A percentile compares a stretch with the other conserved stretches of the same genome.
These are phyloP conservation scores for Saturnispora ahearnii DNA, from an alignment of 805 yeast species.

Conservation along the genomic window DNA sequence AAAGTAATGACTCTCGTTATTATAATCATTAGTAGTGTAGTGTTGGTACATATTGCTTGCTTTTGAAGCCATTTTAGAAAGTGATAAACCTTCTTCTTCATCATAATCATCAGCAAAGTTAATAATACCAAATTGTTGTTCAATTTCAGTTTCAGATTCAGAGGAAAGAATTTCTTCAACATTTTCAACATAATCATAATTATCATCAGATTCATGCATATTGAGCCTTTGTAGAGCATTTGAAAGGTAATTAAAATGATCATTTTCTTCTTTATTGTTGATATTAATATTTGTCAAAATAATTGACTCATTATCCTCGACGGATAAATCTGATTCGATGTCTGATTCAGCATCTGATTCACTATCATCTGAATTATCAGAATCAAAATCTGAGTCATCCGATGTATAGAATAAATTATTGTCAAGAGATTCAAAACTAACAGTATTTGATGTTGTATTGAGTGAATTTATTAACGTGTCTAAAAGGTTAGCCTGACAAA, in stretches of 20 bases:
- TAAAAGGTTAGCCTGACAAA: constrained; percentile 63
- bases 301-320: not conserved
- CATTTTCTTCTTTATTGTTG: not conserved
- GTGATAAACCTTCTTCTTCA: not conserved
- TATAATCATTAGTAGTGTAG: constrained; percentile 17
- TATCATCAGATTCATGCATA: not conserved
- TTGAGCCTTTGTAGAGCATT: constrained; percentile 1
- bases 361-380: not conserved
- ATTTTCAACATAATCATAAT: not conserved
- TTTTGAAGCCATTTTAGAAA: not conserved
- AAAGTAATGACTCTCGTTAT: not conserved
- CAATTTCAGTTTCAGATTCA: constrained; percentile 3
- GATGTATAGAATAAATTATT: not conserved
- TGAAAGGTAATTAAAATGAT: not conserved
- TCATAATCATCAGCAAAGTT: constrained; percentile 5
- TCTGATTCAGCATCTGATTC: not conserved
- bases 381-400: constrained; percentile 4
- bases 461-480: constrained; percentile 54
- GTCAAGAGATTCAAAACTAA: constrained; percentile 2
- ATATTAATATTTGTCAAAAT: not conserved
- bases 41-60: constrained; percentile 3
- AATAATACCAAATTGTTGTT: not conserved
- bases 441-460: constrained; percentile 14
- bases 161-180: constrained; percentile 6
- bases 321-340: not conserved